These are phyloP conservation scores for Penicillium sp. DNA, from an alignment of 2,329 filamentous ascomycete species.

Conservation along the genomic window DNA sequence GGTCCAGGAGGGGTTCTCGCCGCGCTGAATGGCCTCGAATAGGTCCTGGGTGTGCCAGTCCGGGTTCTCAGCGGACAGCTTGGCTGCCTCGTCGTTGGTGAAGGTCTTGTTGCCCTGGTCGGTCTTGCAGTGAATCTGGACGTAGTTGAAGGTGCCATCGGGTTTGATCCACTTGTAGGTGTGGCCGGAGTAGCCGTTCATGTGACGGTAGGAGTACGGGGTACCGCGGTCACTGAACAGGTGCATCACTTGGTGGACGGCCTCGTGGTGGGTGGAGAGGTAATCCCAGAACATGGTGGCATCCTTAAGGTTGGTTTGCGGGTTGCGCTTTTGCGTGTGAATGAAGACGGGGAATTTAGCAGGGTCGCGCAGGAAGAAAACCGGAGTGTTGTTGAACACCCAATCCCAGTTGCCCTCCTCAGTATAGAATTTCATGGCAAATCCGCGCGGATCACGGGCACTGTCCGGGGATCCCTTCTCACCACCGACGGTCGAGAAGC, in stretches of 20 bases:
- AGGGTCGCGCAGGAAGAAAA: slow-evolving; percentile 73
- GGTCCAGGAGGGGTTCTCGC: slow-evolving; percentile 62
- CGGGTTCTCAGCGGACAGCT: slow-evolving; percentile 56
- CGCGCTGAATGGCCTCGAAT: slow-evolving; percentile 60
- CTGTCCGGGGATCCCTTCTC: slow-evolving; percentile 70
- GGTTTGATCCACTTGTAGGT: slow-evolving; percentile 66
- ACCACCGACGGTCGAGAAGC: slow-evolving; percentile 74
- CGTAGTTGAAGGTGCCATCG: slow-evolving; percentile 64
- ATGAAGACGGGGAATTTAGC: slow-evolving; percentile 72
- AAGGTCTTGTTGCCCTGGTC: slow-evolving; percentile 62
- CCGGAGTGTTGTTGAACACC: slow-evolving; percentile 70
- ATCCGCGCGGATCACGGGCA: slow-evolving; percentile 69
- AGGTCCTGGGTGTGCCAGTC: slow-evolving; percentile 64
- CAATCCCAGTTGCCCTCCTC: slow-evolving; percentile 72
- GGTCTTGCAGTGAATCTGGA: slow-evolving; percentile 63
- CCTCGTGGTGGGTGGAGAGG: slow-evolving; percentile 59
- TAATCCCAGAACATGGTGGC: slow-evolving; percentile 70
- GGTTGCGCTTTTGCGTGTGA: slow-evolving; percentile 72
- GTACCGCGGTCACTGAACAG: slow-evolving; percentile 66
- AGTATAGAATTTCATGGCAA: slow-evolving; percentile 70
- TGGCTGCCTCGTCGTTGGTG: slow-evolving; percentile 55
- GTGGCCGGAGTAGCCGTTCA: slow-evolving; percentile 67
- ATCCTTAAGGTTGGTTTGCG: slow-evolving; percentile 66
- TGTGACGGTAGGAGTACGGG: slow-evolving; percentile 62
- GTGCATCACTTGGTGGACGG: slow-evolving; percentile 62